Percentiles rank a stretch among this genome's conserved stretches.
These are phyloP conservation scores for Bodo saltans DNA, from an alignment of 78 protist genomes.

Conservation along the genomic window DNA sequence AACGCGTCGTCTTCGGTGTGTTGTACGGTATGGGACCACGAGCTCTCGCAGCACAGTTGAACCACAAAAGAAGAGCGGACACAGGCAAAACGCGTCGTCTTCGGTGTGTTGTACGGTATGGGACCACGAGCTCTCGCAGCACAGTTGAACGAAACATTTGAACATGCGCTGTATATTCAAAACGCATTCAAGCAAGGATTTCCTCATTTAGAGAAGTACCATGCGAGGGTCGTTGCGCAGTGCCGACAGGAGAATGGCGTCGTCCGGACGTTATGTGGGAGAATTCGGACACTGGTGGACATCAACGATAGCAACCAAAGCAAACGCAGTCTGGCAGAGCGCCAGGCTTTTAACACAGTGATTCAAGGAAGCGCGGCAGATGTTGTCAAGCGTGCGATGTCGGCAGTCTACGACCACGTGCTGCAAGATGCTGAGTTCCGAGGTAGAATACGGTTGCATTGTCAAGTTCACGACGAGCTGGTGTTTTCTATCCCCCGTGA, in stretches of 20 bases:
- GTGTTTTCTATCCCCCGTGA: too few species aligned
- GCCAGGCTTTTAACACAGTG: constrained; percentile 27
- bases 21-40: constrained; percentile 19
- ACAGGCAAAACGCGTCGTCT: background rate
- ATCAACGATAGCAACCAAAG: background rate
- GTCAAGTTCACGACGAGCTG: too few species aligned
- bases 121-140: background rate
- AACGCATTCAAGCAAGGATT: background rate
- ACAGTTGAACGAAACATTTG: background rate
- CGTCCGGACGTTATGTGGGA: background rate
- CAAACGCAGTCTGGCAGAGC: constrained; percentile 5
- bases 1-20: constrained; percentile 26
- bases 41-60: background rate
- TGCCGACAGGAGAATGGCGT: constrained; percentile 4
- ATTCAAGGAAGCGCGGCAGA: constrained; percentile 40
- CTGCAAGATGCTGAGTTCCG: too few species aligned
- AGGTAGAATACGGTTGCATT: too few species aligned
- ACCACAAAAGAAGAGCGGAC: background rate
- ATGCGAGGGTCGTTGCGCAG: background rate
- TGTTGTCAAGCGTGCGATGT: constrained; percentile 21
- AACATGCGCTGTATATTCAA: background rate
- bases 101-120: constrained; percentile 11
- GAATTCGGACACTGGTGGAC: background rate
- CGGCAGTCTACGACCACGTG: too few species aligned
- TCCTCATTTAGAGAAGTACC: background rate